Evolutionary conservation across 177 flowering plant species (phyloP), one percentile per base, ranked within the genome.

Genomic region (Vitis hybrid): DNA sequence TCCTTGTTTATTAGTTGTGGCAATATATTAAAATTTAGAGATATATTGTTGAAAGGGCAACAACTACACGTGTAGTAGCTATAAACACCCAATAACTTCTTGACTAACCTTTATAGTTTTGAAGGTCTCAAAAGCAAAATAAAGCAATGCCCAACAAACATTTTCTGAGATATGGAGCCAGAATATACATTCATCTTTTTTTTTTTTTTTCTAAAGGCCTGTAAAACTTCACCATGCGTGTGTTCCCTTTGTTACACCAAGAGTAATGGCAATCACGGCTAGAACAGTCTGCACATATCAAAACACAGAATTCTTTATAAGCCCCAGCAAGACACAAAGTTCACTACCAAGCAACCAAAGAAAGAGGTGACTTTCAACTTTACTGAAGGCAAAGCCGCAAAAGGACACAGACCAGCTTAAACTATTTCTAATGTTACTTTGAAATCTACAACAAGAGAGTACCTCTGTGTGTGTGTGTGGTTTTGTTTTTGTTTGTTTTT

Each of bases 201-300:
- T 12, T 52, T 12, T 52, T 3, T 35, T 7, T 40, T 1, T 13
- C 60, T 27, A 27, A 27, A 27, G 30, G 30, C 48, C 48, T 13
- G 50, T 55, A 65, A 14, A 54, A 68, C 66, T 52, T 74, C 78
- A 76, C 86, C 90, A 84, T 52, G 48, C 52, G 59, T 73, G 61
- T 61, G 70, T 19, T 46, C 69, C 77, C 68, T 67, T 81, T 19
- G 89, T 79, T 60, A 70, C 74, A 19, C 91, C 88, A 40, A 89
- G 58, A 46, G 81, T 51, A 18, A 76, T 13, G 24, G 88, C 91
- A 77, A 87, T 61, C 30, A 80, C 56, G 27, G 85, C 86, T 56
- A 89, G 80, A 60, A 83, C 21, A 32, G 92, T 79, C 91, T 88
- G 84, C 65, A 67, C 24, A 73, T 21, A 57, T 4, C 64, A 21